These are phyloP conservation scores for Alternaria brassicicola DNA, from an alignment of 2,329 filamentous ascomycete genomes.

Conservation along the genomic window DNA sequence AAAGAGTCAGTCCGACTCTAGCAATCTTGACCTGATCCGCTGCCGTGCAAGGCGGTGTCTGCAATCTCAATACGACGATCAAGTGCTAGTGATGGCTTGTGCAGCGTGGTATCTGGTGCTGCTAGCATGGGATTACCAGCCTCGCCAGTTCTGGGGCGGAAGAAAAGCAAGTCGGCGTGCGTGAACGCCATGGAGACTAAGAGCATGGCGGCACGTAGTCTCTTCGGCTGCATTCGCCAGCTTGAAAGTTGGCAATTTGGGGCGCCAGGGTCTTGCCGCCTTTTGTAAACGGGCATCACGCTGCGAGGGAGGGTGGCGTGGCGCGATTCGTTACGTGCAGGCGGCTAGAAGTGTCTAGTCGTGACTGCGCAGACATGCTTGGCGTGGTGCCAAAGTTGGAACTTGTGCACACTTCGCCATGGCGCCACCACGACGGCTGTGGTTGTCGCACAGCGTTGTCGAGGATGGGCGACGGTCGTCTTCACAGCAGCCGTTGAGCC, in stretches of 20 bases:
- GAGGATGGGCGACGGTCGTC: constrained; percentile 12
- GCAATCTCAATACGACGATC: constrained; percentile 26
- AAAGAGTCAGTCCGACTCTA: constrained; percentile 26
- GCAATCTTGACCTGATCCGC: constrained; percentile 29
- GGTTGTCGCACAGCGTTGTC: constrained; percentile 21
- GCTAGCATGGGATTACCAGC: neutral
- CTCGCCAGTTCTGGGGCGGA: constrained; percentile 7
- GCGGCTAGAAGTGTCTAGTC: constrained; percentile 33
- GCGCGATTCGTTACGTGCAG: constrained; percentile 27
- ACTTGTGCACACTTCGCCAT: constrained; percentile 39
- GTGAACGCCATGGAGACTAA: constrained; percentile 3
- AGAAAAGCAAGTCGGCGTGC: constrained; percentile 13
- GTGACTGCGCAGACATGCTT: constrained; percentile 30
- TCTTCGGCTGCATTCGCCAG: constrained; percentile 13
- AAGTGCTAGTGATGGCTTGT: constrained; percentile 19
- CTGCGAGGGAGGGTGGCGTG: constrained; percentile 21
- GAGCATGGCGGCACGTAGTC: constrained; percentile 21
- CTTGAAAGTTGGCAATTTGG: constrained; percentile 8
- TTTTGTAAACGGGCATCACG: constrained; percentile 40
- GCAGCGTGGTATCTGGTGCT: neutral
- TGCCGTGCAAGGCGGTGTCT: constrained; percentile 25
- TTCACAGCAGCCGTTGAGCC: constrained; percentile 21
- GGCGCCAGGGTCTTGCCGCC: constrained; percentile 30
- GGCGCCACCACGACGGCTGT: constrained; percentile 18
- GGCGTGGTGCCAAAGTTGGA: constrained; percentile 29